Base-by-base conservation (phyloP, 192 early-diverging fungal species). In the Mortierella hygrophila region DNA sequence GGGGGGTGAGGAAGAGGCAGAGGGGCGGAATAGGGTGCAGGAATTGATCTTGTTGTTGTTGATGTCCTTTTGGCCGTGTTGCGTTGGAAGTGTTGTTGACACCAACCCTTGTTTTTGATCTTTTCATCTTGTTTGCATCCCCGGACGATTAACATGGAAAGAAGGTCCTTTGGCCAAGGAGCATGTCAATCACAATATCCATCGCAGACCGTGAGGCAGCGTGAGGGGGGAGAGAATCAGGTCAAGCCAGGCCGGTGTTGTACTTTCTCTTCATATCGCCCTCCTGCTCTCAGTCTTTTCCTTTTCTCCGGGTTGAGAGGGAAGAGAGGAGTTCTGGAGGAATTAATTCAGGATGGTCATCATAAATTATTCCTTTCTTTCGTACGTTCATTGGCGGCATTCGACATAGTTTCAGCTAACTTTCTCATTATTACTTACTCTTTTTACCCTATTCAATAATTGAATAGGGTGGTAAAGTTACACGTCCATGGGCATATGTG, bases 361-460 rank as follows among this genome's bases (percentile, higher is more conserved):
- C 3, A 52, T 18, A 52, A 52, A 6, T 52, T 52, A 52, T 21
- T 0, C 15, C 49, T 52, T 18, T 21, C 3, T 52, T 52, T 21
- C 49, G 20, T 52, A 46, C 49, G 60, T 26, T 13, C 60, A 65
- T 32, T 65, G 60, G 60, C 60, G 60, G 60, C 60, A 65, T 2
- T 32, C 10, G 60, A 65, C 60, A 65, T 65, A 65, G 60, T 65
- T 65, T 65, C 60, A 65, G 60, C 60, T 65, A 65, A 65, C n/a
- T 65, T 52, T 20, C 49, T 16, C 16, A 4, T 52, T 52, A 5
- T 52, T 52, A 21, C 49, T 52, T 52, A 18, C 16, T 18, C 18
- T 52, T 3, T 20, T 21, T 21, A 4, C 3, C 18, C 4, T 52
- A 52, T 52, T 52, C 49, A 20, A 52, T 52, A 52, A 52, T 52